Evolutionary conservation across 345 rosid genomes (phyloP).

Genomic region (Pelargonium nanum): DNA sequence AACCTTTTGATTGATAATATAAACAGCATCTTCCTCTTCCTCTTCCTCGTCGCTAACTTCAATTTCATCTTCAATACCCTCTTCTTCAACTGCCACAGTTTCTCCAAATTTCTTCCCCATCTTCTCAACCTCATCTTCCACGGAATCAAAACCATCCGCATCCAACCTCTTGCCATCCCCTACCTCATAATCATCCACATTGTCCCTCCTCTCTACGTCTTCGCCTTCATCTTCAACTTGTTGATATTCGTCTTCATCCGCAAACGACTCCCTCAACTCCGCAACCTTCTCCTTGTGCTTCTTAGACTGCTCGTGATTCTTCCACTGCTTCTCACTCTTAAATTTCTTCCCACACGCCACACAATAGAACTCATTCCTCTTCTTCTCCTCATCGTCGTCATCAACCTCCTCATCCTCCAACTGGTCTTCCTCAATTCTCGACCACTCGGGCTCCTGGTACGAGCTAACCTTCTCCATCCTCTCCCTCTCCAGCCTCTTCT

Average conservation of each 20-base stretch:
- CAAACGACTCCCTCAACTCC: constrained; percentile 50
- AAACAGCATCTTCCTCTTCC: constrained; percentile 11
- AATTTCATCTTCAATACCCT: constrained; percentile 25
- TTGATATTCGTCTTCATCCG: constrained; percentile 32
- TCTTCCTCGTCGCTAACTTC: constrained; percentile 24
- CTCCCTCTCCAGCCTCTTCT: constrained; percentile 58
- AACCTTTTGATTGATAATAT: neutral
- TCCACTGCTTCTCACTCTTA: constrained; percentile 93
- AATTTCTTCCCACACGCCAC: constrained; percentile 84
- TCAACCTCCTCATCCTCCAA: constrained; percentile 16
- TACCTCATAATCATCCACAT: constrained; percentile 18
- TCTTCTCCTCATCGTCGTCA: constrained; percentile 15
- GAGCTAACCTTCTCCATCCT: constrained; percentile 39
- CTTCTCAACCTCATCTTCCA: constrained; percentile 14
- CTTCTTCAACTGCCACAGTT: constrained; percentile 10
- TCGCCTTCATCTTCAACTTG: constrained; percentile 19
- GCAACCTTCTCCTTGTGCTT: constrained; percentile 94
- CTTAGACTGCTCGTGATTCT: constrained; percentile 93
- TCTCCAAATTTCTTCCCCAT: constrained; percentile 6
- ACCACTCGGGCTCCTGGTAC: constrained; percentile 21
- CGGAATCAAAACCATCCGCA: constrained; percentile 20
- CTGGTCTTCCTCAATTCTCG: constrained; percentile 30
- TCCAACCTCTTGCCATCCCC: constrained; percentile 38
- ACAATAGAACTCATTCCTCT: constrained; percentile 53
- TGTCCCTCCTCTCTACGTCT: constrained; percentile 13